Evolutionary conservation across 164 flowering plant genomes (phyloP), one percentile per base, ranked within the genome.

Genomic region (Akebia trifoliata): DNA sequence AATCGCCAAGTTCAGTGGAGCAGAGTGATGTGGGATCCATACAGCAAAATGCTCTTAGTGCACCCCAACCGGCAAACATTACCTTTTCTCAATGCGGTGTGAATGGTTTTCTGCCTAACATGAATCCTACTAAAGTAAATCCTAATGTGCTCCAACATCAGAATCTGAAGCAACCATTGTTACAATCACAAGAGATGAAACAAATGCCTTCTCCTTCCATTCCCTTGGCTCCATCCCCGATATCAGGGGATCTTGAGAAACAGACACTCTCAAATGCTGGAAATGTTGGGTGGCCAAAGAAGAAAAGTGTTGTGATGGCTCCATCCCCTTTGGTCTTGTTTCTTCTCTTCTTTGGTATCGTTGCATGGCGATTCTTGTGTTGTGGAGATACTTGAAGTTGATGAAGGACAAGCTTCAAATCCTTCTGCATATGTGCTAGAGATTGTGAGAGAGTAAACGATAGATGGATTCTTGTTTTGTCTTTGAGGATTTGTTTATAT

Each of bases 191-290:
- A 57, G 85, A 75, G 49, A 32, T 74, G 43, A 78, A 79, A 56
- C 84, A 79, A 18, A 81, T 72, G 43, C 88, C 95, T 51, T 84
- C 98, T 67, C 89, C 98, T 36, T 74, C 90, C 51, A 80, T 94
- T 58, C 86, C 97, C 39, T 50, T 83, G 75, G 88, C 83, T 57
- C 93, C 93, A 50, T 87, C 96, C 14, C 91, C 96, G 7, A 66
- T 81, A 70, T 97, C 80, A 0, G 94, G 82, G 17, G 97, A 84
- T 21, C 40, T 85, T 31, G 96, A 84, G 71, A 90, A 93, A 61
- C 78, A 77, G 24, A 56, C 61, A 7, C 64, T 81, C 17, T 59
- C 90, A 43, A 86, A 77, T 79, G 68, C 81, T n/a, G n/a, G n/a
- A 54, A 81, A 78, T 72, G 50, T 67, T 57, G 80, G 70, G 30